A percentile compares a stretch with the other conserved stretches of the same genome.
phyloP scores from a whole-genome alignment of 148 eudicot species.

The Rhododendron henanense region DNA sequence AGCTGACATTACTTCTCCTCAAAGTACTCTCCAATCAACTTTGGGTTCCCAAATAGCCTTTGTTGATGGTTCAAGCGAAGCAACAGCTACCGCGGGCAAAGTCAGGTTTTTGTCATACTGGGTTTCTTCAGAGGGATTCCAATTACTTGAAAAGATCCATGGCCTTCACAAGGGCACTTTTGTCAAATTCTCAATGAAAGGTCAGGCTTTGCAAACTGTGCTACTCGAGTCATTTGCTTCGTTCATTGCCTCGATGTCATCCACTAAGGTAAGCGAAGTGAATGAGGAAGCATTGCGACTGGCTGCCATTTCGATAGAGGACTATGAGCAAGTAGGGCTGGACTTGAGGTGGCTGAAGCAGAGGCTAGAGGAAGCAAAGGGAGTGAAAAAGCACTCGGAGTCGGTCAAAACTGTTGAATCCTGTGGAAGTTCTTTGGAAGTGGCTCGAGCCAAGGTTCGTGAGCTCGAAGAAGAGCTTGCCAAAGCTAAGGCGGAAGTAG shows the following conservation, averaged over 20 bases:
- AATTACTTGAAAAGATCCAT: constrained; percentile 1
- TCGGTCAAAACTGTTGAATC: neutral
- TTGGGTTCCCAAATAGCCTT: neutral
- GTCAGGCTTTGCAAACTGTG: neutral
- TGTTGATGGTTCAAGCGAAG: neutral
- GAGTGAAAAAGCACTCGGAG: neutral
- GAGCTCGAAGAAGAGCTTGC: constrained; percentile 1
- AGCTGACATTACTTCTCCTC: constrained; percentile 1
- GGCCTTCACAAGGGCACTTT: neutral
- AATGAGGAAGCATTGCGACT: neutral
- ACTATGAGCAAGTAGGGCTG: neutral
- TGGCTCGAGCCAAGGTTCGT: constrained; percentile 8
- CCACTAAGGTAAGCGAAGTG: neutral
- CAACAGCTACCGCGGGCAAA: neutral
- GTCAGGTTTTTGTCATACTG: neutral
- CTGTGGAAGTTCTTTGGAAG: neutral
- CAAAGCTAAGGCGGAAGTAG: neutral
- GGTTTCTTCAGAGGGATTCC: neutral
- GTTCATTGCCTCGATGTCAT: neutral
- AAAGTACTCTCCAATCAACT: neutral
- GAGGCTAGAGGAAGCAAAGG: constrained; percentile 2
- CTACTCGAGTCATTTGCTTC: neutral
- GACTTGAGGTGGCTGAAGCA: constrained; percentile 7
- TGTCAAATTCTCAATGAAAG: constrained; percentile 1
- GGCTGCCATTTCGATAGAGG: neutral